Conservation (phyloP, 495 filamentous ascomycete species). For the Polyplosphaeria fusca region DNA sequence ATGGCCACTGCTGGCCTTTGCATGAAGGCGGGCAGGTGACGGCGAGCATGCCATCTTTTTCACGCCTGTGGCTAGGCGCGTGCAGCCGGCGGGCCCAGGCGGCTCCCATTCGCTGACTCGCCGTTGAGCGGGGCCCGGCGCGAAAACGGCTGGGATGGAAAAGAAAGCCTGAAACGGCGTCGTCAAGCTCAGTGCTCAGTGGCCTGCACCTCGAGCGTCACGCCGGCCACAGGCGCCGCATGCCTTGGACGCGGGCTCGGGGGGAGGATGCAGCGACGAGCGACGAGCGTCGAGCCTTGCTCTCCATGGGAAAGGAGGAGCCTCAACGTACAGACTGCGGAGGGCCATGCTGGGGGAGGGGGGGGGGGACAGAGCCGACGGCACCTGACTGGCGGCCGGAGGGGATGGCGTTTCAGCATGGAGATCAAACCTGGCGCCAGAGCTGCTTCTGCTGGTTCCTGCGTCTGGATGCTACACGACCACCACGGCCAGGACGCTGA, state of each 20-base stretch:
- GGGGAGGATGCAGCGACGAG: neutral
- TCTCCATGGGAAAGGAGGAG: too few species aligned
- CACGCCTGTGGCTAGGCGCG: slow-evolving; percentile 9
- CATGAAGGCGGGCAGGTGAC: slow-evolving; percentile 24
- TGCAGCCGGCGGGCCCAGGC: neutral
- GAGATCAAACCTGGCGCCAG: slow-evolving; percentile 30
- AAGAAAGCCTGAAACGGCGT: slow-evolving; percentile 25
- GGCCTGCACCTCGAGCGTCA: slow-evolving; percentile 13
- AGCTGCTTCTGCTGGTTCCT: slow-evolving; percentile 31
- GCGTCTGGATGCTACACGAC: slow-evolving; percentile 27
- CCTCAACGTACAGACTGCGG: too few species aligned
- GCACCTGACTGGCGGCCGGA: neutral
- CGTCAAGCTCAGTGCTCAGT: neutral
- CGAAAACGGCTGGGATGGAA: slow-evolving; percentile 21
- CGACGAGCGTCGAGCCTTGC: too few species aligned
- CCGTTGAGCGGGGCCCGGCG: slow-evolving; percentile 9
- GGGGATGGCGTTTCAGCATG: slow-evolving; percentile 32
- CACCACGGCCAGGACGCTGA: slow-evolving; percentile 12
- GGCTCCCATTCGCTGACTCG: slow-evolving; percentile 29
- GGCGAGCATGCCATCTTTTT: slow-evolving; percentile 8
- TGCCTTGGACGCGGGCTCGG: neutral
- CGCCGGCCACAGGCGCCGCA: slow-evolving; percentile 7
- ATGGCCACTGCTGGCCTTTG: slow-evolving; percentile 16
- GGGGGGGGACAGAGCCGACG: slow-evolving; percentile 4
- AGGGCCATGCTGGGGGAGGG: too few species aligned